These are phyloP conservation scores for Glycyrrhiza uralensis DNA, from an alignment of 306 rosid genomes.

Conservation along the genomic window DNA sequence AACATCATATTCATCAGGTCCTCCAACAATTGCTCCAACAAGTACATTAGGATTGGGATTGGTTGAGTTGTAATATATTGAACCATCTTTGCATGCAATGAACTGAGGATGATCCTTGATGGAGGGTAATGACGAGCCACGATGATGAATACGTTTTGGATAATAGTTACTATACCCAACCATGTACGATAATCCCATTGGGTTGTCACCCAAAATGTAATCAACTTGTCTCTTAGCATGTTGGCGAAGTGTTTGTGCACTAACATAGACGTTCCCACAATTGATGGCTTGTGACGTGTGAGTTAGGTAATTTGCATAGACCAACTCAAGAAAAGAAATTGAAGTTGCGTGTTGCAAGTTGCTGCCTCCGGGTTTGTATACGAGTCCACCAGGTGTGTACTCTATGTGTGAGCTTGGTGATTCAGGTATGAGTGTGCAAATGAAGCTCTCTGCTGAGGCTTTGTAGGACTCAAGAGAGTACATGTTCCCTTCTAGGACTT, in stretches of 20 bases:
- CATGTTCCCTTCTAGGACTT: slow-evolving; percentile 67
- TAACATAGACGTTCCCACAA: slow-evolving; percentile 61
- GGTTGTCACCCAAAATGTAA: slow-evolving; percentile 78
- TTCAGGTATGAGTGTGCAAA: slow-evolving; percentile 65
- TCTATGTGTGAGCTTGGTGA: slow-evolving; percentile 62
- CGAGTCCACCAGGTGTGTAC: slow-evolving; percentile 75
- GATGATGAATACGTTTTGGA: slow-evolving; percentile 76
- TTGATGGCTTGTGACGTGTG: slow-evolving; percentile 48
- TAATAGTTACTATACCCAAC: slow-evolving; percentile 64
- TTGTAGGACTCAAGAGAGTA: slow-evolving; percentile 60
- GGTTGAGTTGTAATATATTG: slow-evolving; percentile 57
- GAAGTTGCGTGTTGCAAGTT: slow-evolving; percentile 80
- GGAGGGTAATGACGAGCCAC: slow-evolving; percentile 82
- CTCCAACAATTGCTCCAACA: slow-evolving; percentile 84
- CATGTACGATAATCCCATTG: slow-evolving; percentile 81
- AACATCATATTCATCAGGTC: slow-evolving; percentile 64
- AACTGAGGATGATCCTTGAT: slow-evolving; percentile 54
- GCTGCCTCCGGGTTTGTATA: slow-evolving; percentile 89
- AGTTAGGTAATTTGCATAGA: slow-evolving; percentile 65
- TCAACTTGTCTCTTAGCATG: slow-evolving; percentile 72
- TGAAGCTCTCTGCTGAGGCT: slow-evolving; percentile 75
- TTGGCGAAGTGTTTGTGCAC: slow-evolving; percentile 52
- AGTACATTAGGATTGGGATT: slow-evolving; percentile 62
- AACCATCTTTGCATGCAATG: slow-evolving; percentile 74
- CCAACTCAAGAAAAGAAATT: slow-evolving; percentile 65